These are phyloP conservation scores for Ophiostoma ulmi DNA, from an alignment of 2,329 filamentous ascomycete species.

Conservation along the genomic window DNA sequence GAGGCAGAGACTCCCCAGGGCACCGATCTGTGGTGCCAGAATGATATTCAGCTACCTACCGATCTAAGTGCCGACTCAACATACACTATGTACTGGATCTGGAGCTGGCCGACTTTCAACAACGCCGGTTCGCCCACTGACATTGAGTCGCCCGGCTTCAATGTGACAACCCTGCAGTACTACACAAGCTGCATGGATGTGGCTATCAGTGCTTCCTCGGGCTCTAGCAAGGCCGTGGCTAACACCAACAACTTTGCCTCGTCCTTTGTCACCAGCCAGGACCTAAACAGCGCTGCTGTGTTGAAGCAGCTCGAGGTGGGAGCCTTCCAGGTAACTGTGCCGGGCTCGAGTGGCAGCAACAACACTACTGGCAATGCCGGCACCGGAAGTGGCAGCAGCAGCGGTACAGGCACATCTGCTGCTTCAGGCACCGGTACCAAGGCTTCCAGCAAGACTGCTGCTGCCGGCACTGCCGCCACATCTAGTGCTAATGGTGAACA, in stretches of 20 bases:
- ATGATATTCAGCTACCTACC: conserved; percentile 68
- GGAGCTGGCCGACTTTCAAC: conserved; percentile 75
- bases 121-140: conserved; percentile 32
- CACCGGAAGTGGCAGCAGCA: not conserved
- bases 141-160: conserved; percentile 35
- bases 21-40: conserved; percentile 70
- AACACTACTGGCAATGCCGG: conserved; percentile 6
- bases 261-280: conserved; percentile 36
- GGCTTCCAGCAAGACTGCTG: not conserved
- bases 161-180: conserved; percentile 34
- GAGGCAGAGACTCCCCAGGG: conserved; percentile 48
- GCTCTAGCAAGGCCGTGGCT: conserved; percentile 18
- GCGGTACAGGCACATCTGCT: not conserved
- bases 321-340: conserved; percentile 43
- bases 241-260: conserved; percentile 25
- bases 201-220: conserved; percentile 24
- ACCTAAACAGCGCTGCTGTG: conserved; percentile 43
- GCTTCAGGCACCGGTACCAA: not conserved
- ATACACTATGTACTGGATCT: conserved; percentile 91
- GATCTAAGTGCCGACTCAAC: conserved; percentile 57
- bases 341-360: conserved; percentile 23
- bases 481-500: not conserved
- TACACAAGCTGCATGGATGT: conserved; percentile 45
- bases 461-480: not conserved
- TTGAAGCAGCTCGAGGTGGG: conserved; percentile 40